Evolutionary conservation across 306 rosid genomes (phyloP).

Genomic region (Cyamopsis tetragonoloba): DNA sequence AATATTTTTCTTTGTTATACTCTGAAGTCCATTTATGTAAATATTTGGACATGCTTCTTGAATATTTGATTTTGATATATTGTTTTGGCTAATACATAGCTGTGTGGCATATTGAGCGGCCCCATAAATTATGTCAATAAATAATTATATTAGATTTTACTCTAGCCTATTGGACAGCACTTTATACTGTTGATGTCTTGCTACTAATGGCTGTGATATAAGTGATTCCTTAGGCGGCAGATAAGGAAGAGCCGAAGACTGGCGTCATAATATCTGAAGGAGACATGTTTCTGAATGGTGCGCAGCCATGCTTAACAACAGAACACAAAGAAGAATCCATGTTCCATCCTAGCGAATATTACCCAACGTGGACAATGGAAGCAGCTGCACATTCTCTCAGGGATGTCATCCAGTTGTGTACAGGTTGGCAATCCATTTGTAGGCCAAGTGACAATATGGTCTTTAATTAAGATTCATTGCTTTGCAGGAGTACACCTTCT

Average conservation of each 20-base stretch:
- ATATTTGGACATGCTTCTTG: background rate
- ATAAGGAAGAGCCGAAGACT: constrained; percentile 37
- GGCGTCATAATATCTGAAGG: constrained; percentile 56
- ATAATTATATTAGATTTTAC: background rate
- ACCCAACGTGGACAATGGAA: constrained; percentile 63
- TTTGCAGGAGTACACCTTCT: constrained; percentile 1
- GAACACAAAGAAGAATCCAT: constrained; percentile 30
- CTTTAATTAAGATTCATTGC: constrained; percentile 23
- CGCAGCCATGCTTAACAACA: constrained; percentile 32
- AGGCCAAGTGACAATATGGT: constrained; percentile 38
- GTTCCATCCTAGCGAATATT: constrained; percentile 66
- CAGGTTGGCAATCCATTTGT: constrained; percentile 59
- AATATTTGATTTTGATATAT: background rate
- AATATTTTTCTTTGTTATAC: background rate
- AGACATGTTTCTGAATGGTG: constrained; percentile 62
- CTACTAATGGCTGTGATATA: constrained; percentile 21
- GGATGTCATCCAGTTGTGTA: constrained; percentile 45
- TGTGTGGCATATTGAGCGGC: background rate
- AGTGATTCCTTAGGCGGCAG: constrained; percentile 44
- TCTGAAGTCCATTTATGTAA: background rate
- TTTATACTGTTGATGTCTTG: background rate
- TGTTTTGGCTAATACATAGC: background rate
- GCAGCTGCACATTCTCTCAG: constrained; percentile 52
- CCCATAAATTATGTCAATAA: background rate
- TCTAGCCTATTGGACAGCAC: background rate